A percentile compares a stretch with the other conserved stretches of the same genome.
Conservation (phyloP, 2,329 filamentous ascomycete genomes). For the Botrytis deweyae region DNA sequence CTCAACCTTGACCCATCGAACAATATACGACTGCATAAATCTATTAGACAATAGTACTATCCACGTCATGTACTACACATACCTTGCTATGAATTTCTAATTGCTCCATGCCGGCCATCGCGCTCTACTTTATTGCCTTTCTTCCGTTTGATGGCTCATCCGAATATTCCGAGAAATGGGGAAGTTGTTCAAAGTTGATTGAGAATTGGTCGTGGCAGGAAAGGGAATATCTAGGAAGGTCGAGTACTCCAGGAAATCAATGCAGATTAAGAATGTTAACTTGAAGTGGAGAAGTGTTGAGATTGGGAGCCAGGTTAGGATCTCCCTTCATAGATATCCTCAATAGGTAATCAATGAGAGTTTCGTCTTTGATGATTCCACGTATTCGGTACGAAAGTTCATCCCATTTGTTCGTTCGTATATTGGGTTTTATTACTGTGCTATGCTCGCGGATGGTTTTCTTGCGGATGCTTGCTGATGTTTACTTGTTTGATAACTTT, state of each 20-base stretch:
- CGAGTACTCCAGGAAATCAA: neutral
- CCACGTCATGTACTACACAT: conserved; percentile 37
- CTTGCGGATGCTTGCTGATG: neutral
- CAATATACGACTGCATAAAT: conserved; percentile 79
- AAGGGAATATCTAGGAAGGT: neutral
- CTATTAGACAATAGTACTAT: conserved; percentile 21
- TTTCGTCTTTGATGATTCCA: conserved; percentile 3
- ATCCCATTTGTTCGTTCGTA: neutral
- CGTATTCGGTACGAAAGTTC: neutral
- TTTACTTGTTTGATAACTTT: neutral
- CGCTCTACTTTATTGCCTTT: conserved; percentile 59
- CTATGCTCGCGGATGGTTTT: neutral
- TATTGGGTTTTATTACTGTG: neutral
- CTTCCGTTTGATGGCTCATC: neutral
- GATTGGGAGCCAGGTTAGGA: neutral
- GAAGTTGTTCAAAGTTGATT: neutral
- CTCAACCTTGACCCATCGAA: conserved; percentile 93
- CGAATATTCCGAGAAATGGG: neutral
- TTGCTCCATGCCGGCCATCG: conserved; percentile 93
- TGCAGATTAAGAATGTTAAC: conserved; percentile 1
- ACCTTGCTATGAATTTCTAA: conserved; percentile 98
- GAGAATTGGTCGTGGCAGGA: neutral
- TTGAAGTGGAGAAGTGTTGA: conserved; percentile 1
- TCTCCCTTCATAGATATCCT: neutral
- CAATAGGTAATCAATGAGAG: neutral